Evolutionary conservation across 2,329 filamentous ascomycete genomes (phyloP).

Genomic region (Seiridium cupressi): DNA sequence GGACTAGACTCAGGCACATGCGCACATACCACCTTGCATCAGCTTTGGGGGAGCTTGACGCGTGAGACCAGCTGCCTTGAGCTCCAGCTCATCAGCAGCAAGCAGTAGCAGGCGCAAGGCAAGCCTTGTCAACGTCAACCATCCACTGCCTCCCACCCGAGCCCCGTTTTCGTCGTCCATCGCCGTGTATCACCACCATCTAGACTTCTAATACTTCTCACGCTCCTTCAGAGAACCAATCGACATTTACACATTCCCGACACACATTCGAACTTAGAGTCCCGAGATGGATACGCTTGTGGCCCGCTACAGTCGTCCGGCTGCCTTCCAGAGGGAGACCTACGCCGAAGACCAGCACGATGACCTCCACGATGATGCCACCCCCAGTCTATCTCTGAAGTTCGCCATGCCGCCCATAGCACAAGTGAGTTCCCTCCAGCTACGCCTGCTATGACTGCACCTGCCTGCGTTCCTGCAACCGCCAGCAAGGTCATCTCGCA

Average conservation of each 20-base stretch:
- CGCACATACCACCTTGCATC: not conserved
- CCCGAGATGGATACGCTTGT: slow-evolving; percentile 85
- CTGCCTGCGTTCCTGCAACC: not conserved
- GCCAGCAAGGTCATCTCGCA: not conserved
- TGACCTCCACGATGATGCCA: slow-evolving; percentile 67
- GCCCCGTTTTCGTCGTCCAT: slow-evolving; percentile 8
- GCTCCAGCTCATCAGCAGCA: slow-evolving; percentile 6
- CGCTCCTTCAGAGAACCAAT: slow-evolving; percentile 7
- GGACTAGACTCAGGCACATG: not conserved
- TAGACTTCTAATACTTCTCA: slow-evolving; percentile 6
- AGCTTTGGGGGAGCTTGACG: not conserved
- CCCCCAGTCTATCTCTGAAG: slow-evolving; percentile 80
- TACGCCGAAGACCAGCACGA: slow-evolving; percentile 71
- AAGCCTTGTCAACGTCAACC: slow-evolving; percentile 9
- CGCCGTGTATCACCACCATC: slow-evolving; percentile 14
- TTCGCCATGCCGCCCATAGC: slow-evolving; percentile 93
- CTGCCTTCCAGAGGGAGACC: slow-evolving; percentile 69
- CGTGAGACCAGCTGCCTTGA: slow-evolving; percentile 9
- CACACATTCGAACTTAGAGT: not conserved
- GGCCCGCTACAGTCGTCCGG: slow-evolving; percentile 82
- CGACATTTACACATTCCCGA: not conserved
- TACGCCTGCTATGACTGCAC: not conserved
- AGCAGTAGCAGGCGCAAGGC: slow-evolving; percentile 7
- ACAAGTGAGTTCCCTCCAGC: slow-evolving; percentile 59
- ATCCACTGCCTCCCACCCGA: not conserved